These are phyloP conservation scores for Clavispora vitiphila DNA, from an alignment of 805 yeast genomes.

Conservation along the genomic window DNA sequence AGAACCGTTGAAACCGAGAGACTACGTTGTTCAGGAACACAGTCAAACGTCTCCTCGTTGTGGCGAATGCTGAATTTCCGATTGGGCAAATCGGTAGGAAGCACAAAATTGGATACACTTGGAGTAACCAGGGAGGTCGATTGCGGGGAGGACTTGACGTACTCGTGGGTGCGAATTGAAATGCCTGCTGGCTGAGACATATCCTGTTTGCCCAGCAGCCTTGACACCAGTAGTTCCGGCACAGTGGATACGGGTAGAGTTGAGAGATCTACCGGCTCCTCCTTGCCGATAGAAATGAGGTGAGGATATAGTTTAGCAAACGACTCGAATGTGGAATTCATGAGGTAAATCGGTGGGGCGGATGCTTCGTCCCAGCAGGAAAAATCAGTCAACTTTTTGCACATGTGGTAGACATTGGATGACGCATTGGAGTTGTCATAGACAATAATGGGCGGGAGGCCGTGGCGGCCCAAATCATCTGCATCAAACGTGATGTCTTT, in stretches of 20 bases:
- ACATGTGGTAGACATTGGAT: constrained; percentile 41
- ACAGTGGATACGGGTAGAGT: not conserved
- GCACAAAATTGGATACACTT: constrained; percentile 46
- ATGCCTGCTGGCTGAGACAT: not conserved
- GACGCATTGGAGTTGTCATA: constrained; percentile 45
- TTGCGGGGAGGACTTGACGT: constrained; percentile 1
- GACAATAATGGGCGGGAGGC: constrained; percentile 39
- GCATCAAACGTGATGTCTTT: not conserved
- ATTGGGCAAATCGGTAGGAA: constrained; percentile 39
- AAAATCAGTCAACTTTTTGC: constrained; percentile 42
- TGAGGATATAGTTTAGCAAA: constrained; percentile 23
- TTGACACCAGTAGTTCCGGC: not conserved
- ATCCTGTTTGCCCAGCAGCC: not conserved
- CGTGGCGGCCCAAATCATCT: constrained; percentile 15
- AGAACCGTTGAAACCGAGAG: not conserved
- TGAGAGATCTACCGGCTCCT: constrained; percentile 8
- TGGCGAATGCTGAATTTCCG: constrained; percentile 39
- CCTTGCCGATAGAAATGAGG: constrained; percentile 16
- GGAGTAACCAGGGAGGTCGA: constrained; percentile 21
- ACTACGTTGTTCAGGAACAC: constrained; percentile 3
- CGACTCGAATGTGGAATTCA: constrained; percentile 38
- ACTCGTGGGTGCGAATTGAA: not conserved
- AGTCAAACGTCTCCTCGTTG: constrained; percentile 45
- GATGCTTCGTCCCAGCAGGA: constrained; percentile 16
- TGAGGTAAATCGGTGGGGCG: constrained; percentile 34